These are phyloP conservation scores for Diaporthe humulicola DNA, from an alignment of 2,329 filamentous ascomycete species.

Conservation along the genomic window DNA sequence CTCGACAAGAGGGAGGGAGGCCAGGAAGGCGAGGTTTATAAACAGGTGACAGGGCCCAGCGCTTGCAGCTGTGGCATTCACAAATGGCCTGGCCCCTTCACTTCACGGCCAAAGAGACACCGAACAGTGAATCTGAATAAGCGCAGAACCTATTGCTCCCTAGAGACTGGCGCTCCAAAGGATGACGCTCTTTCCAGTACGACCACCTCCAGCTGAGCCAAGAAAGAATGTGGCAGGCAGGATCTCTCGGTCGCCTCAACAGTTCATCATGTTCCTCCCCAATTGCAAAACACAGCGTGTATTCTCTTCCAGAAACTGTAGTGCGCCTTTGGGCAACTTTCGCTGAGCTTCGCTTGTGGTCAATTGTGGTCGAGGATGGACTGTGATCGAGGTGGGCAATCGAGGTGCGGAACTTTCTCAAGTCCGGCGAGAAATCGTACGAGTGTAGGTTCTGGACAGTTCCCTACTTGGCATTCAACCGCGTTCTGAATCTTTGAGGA, in stretches of 20 bases:
- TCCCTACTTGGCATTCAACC: background rate
- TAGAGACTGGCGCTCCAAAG: slow-evolving; percentile 21
- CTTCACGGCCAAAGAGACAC: slow-evolving; percentile 33
- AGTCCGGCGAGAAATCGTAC: background rate
- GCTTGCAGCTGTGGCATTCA: slow-evolving; percentile 29
- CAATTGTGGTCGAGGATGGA: background rate
- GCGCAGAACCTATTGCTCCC: slow-evolving; percentile 35
- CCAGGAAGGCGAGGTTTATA: slow-evolving; percentile 12
- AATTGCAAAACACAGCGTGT: background rate
- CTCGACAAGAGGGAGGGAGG: background rate
- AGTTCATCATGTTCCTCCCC: slow-evolving; percentile 28
- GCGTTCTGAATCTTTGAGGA: no score
- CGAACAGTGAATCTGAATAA: slow-evolving; percentile 32
- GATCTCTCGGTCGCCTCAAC: slow-evolving; percentile 26
- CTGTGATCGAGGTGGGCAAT: background rate
- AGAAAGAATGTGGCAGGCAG: slow-evolving; percentile 31
- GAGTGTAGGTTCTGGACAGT: no score
- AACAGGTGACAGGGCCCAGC: slow-evolving; percentile 22
- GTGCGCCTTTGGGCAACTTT: background rate
- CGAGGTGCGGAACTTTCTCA: background rate
- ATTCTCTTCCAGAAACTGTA: background rate
- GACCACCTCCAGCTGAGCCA: slow-evolving; percentile 35
- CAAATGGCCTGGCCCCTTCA: slow-evolving; percentile 14
- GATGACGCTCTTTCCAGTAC: slow-evolving; percentile 27
- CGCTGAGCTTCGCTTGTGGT: background rate